Conservation (phyloP, 371 early-diverging fungal species). For the Actinomucor elegans region DNA sequence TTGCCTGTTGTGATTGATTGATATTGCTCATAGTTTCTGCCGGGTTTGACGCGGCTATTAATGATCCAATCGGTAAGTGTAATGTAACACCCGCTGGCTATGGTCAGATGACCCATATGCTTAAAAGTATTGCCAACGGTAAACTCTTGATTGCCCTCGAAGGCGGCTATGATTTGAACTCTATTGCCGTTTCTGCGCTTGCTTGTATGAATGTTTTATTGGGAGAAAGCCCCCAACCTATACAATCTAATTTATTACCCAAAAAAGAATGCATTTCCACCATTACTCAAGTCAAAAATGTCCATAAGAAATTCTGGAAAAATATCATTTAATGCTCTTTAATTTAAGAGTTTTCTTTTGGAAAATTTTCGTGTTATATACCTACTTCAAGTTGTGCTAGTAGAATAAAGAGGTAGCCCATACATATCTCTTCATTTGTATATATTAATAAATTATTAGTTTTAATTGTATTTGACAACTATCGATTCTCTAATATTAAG, state of each 20-base stretch:
- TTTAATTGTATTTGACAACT: too few species aligned
- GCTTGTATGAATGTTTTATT: slow-evolving; percentile 77
- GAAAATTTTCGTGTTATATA: too few species aligned
- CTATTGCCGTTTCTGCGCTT: slow-evolving; percentile 71
- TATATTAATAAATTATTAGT: too few species aligned
- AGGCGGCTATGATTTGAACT: slow-evolving; percentile 82
- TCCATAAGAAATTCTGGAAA: slow-evolving; percentile 58
- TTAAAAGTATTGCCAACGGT: slow-evolving; percentile 71
- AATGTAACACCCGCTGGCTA: slow-evolving; percentile 82
- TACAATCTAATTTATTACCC: slow-evolving; percentile 30
- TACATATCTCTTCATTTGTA: too few species aligned
- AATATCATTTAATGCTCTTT: slow-evolving; percentile 4
- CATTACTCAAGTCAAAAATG: slow-evolving; percentile 43
- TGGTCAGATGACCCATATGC: slow-evolving; percentile 83
- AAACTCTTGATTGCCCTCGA: slow-evolving; percentile 78
- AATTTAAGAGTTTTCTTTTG: too few species aligned
- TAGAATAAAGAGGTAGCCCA: too few species aligned
- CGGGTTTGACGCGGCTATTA: slow-evolving; percentile 89
- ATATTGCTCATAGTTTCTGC: slow-evolving; percentile 84
- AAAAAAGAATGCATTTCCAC: slow-evolving; percentile 47
- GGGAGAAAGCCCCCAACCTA: slow-evolving; percentile 54
- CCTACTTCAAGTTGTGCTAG: neutral
- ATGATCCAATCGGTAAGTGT: slow-evolving; percentile 87
- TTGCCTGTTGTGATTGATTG: neutral
- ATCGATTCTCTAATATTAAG: too few species aligned